Evolutionary conservation across 352 stramenopile genomes (phyloP), one percentile per base, ranked within the genome.

Genomic region (Phytophthora sojae): DNA sequence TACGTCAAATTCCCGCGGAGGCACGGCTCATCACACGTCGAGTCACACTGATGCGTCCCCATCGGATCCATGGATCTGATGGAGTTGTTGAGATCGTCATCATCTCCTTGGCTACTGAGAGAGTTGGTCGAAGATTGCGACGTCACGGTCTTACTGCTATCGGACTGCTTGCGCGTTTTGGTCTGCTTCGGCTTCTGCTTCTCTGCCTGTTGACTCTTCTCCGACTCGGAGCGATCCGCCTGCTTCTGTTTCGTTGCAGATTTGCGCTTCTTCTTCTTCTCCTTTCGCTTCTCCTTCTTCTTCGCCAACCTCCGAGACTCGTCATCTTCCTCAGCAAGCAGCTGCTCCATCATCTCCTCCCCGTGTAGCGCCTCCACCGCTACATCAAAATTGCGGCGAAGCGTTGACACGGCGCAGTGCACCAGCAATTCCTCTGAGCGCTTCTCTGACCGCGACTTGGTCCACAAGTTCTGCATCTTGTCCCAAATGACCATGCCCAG

Each of bases 211-310:
- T 78, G 65, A 59, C 63, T 81, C 54, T 82, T 85, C 25, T 81
- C 81, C 1, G 74, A 77, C 26, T 77, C 73, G 2, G 80, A 77
- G 7, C 68, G 74, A 66, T 86, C 79, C 19, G 55, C 73, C 64
- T 89, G 80, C 61, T 93, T 93, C 64, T 87, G 81, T 58, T 95
- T 93, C 11, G 86, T 84, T 4, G 81, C 86, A 23, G 70, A 89
- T 70, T 95, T 95, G 42, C 89, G 86, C 47, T 96, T 96, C 64
- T 96, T 96, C 78, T 95, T 96, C 67, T 96, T 96, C 64, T 95
- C 89, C 62, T 96, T 96, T 45, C 81, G 80, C 78, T 96, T 96
- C 50, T 96, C 89, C 54, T 96, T 96, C 65, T 94, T 96, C 72
- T 93, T 91, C 2, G 81, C 86, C 30, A 94, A 60, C 19, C 87